Evolutionary conservation across 2,329 filamentous ascomycete species (phyloP), one percentile per base, ranked within the genome.

Genomic region (Rosellinia necatrix): DNA sequence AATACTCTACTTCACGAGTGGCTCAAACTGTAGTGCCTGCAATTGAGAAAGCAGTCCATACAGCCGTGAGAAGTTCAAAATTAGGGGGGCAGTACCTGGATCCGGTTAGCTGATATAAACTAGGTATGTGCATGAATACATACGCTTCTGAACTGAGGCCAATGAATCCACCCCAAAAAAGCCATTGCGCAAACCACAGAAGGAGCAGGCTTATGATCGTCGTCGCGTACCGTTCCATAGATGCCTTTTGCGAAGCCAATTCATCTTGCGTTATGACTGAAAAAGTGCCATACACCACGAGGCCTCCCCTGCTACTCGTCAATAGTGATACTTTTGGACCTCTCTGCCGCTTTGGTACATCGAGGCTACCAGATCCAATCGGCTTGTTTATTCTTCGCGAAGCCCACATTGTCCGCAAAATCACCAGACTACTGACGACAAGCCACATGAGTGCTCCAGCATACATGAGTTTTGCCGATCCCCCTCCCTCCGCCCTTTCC

Each of bases 111-210:
- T 47, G 30, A 40, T 47, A 47, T 38, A 25, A 17, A 53, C 25
- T 1, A 8, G 41, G 32, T 21, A 40, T 47, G 25, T 10, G 50
- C 15, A 46, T 46, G 41, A 46, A 46, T 40, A 53, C 50, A 7
- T 53, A 53, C 50, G 38, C 42, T 47, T 47, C 42, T 3, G 15
- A 47, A 40, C 50, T 53, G 6, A 53, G 12, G 27, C 25, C 22
- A 29, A 53, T 27, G 32, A 53, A 53, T 21, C 41, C 50, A 32
- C 34, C 34, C 50, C 50, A 53, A 24, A 53, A 47, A 25, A 53
- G 50, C 50, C 50, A 53, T 35, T 53, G 50, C 24, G 50, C 50
- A 47, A 53, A 34, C 50, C 50, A 53, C 24, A 53, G 50, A 22
- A 50, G 48, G 34, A 53, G 41, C 42, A 53, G 38, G 42, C 30